Evolutionary conservation across 2,329 filamentous ascomycete species (phyloP).

Genomic region (Xylaria sp.): DNA sequence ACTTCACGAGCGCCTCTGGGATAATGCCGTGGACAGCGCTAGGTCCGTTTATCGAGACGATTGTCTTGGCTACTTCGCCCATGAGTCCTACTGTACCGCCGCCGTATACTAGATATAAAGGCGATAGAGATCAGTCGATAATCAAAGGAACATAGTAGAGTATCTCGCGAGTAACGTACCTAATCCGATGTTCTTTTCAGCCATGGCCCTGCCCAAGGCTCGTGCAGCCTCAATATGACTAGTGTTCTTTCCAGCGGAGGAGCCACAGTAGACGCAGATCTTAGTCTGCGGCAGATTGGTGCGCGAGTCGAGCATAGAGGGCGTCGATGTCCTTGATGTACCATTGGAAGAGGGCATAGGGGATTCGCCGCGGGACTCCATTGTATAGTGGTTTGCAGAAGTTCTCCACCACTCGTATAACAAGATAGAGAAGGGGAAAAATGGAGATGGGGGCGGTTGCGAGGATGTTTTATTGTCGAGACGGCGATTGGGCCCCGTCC

Average conservation of each 20-base stretch:
- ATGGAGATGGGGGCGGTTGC: background rate
- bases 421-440: background rate
- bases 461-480: slow-evolving; percentile 16
- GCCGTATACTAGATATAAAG: slow-evolving; percentile 75
- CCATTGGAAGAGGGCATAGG: slow-evolving; percentile 49
- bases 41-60: slow-evolving; percentile 85
- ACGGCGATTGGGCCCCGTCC: background rate
- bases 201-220: slow-evolving; percentile 76
- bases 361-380: slow-evolving; percentile 56
- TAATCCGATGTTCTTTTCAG: slow-evolving; percentile 80
- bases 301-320: slow-evolving; percentile 46
- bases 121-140: slow-evolving; percentile 28
- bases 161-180: slow-evolving; percentile 53
- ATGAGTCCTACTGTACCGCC: slow-evolving; percentile 95
- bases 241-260: slow-evolving; percentile 76
- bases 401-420: background rate
- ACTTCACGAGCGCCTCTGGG: slow-evolving; percentile 81
- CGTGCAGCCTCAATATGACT: slow-evolving; percentile 82
- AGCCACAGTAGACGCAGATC: slow-evolving; percentile 95
- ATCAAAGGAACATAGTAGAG: background rate
- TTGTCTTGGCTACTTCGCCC: slow-evolving; percentile 89
- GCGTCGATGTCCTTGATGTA: slow-evolving; percentile 48
- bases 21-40: slow-evolving; percentile 92
- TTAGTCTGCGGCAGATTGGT: slow-evolving; percentile 62
- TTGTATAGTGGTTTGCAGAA: slow-evolving; percentile 38